Conservation (phyloP, 2,329 filamentous ascomycete genomes). For the Lachnellula arida region DNA sequence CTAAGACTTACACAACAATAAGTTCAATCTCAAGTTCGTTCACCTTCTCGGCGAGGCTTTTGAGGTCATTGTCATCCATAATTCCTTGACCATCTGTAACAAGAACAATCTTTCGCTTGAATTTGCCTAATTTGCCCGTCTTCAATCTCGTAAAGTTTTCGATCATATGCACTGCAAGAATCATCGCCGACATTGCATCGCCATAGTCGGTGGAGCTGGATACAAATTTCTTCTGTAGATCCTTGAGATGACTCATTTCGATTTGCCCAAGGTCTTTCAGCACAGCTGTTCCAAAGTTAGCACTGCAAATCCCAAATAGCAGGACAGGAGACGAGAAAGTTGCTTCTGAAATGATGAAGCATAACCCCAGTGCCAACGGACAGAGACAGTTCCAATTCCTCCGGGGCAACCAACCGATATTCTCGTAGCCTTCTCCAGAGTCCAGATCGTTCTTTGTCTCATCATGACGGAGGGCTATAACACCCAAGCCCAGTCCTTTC, state of each 20-base stretch:
- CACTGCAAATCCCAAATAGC: not conserved
- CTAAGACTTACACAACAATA: constrained; percentile 61
- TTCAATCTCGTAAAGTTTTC: constrained; percentile 66
- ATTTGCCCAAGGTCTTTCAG: constrained; percentile 62
- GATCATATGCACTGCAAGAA: constrained; percentile 86
- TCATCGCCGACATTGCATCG: constrained; percentile 82
- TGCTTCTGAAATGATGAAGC: not conserved
- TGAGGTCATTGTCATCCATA: constrained; percentile 1
- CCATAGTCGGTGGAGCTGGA: constrained; percentile 65
- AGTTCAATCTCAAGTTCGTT: constrained; percentile 74
- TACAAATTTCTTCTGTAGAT: constrained; percentile 58
- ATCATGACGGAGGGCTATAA: constrained; percentile 79
- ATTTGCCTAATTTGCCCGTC: constrained; percentile 54
- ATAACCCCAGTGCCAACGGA: not conserved
- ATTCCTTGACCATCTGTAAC: constrained; percentile 73
- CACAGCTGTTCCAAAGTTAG: constrained; percentile 37
- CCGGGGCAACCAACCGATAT: constrained; percentile 47
- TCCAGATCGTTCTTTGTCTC: constrained; percentile 64
- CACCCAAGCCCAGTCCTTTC: constrained; percentile 71
- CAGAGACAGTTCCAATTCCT: not conserved
- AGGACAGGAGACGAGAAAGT: constrained; percentile 31
- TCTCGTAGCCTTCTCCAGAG: constrained; percentile 68
- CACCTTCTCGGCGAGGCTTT: constrained; percentile 65
- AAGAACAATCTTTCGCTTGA: constrained; percentile 73
- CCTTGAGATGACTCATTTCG: constrained; percentile 63